Conservation (phyloP, 441 rosid species). For the Euphorbia schlechtendalii region DNA sequence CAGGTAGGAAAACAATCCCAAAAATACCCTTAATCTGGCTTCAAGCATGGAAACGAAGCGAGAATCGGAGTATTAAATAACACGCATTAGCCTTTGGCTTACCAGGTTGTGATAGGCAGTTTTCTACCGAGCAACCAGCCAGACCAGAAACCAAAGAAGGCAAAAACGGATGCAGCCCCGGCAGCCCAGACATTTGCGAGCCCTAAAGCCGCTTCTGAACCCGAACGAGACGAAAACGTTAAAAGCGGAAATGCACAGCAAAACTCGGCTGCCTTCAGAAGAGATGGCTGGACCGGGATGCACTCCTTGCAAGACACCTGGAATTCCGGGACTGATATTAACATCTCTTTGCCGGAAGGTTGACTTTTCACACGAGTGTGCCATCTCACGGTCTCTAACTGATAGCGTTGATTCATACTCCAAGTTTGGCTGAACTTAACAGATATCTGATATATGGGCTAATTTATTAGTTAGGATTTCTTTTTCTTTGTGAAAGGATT, state of each 20-base stretch:
- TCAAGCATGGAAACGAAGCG: no score
- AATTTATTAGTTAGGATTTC: no score
- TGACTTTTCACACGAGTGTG: constrained; percentile 15
- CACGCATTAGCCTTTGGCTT: no score
- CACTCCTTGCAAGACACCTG: constrained; percentile 38
- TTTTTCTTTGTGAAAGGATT: not conserved
- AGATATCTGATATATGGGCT: no score
- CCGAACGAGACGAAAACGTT: constrained; percentile 29
- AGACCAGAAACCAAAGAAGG: constrained; percentile 67
- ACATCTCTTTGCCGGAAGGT: constrained; percentile 53
- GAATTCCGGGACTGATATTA: constrained; percentile 61
- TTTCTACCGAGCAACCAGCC: constrained; percentile 58
- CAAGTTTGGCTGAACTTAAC: constrained; percentile 12
- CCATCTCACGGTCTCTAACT: no score
- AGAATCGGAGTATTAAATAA: no score
- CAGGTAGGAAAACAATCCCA: no score
- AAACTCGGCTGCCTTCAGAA: constrained; percentile 31
- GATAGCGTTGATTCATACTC: constrained; percentile 10
- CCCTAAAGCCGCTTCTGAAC: constrained; percentile 19
- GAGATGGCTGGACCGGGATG: constrained; percentile 49
- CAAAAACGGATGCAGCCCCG: constrained; percentile 33
- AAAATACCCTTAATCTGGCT: no score
- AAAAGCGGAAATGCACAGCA: constrained; percentile 30
- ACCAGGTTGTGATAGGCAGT: constrained; percentile 92
- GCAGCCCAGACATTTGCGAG: constrained; percentile 17